Evolutionary conservation across 495 filamentous ascomycete species (phyloP), one percentile per base, ranked within the genome.

Genomic region (Poronia punctata): DNA sequence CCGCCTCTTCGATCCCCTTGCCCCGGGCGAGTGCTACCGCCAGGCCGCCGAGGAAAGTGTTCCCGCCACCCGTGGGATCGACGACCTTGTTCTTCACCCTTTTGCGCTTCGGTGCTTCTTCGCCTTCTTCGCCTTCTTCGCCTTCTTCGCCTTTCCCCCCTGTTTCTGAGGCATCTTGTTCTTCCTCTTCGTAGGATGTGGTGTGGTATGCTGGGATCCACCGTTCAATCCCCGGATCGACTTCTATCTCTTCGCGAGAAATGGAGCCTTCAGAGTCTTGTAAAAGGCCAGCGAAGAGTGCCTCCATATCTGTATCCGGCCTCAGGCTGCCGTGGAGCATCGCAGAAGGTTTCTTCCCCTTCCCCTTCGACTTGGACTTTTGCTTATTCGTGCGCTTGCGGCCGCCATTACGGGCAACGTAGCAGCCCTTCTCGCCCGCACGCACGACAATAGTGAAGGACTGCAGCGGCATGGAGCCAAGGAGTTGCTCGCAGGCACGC

Each of bases 31-130:
- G 61, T 1, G 82, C 87, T 16, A 90, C 78, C 0, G 79, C 73
- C n/a, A 95, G 54, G 4, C 76, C 92, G 6, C 92, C 92, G 0
- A 97, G 70, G 53, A 95, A 98, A 0, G 83, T 80, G 59, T 98
- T 98, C 0, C 92, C 92, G 15, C 89, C 92, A n/a, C 92, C 92
- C 0, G 92, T 98, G 1, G 90, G 89, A 60, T 98, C 92, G 11
- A 93, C 65, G 6, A 97, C 86, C 36, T 70, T 72, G 20, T 32
- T 34, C 27, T 21, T 38, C 14, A 7, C 27, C 12, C 10, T 31
- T 22, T 30, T 22, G n/a, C n/a, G n/a, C 3, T 11, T 18, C 9
- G 26, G 2, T 53, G 71, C 79, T 3, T 78, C 78, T 26, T 72
- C 67, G 39, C 72, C 58, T 27, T 3, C 26, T 27, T 2, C 32